Base-by-base conservation (phyloP, 192 early-diverging fungal genomes). In the Entophlyctis helioformis region DNA sequence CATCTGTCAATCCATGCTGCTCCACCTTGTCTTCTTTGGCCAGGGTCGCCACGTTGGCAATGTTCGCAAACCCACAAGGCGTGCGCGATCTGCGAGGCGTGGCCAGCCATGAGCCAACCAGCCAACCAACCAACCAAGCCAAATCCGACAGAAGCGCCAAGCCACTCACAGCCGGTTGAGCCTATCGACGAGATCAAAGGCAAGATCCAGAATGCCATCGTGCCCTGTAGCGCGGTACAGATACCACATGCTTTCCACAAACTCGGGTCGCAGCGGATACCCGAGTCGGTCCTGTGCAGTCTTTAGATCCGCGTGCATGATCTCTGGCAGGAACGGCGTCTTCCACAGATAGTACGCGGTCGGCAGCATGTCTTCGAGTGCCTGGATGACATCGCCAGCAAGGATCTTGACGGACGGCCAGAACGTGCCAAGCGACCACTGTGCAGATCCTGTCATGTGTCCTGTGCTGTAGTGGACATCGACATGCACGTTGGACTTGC, bases 191-290 rank as follows among this genome's bases (percentile, higher is more conserved):
- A 57, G 16, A 23, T 57, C 54, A 0, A 44, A 42, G n/a, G 35
- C 60, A 18, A 42, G 19, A 18, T 57, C 46, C 39, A 57, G 46
- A 12, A 57, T 13, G 9, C 39, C 45, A 6, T 46, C 42, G 31
- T 60, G 49, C 36, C 37, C 48, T 9, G 57, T 60, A 15, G 62
- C 62, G 1, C 42, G 37, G 42, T 56, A 57, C 23, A 55, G 25
- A 11, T 43, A 27, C 41, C 44, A 56, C 25, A 49, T 21, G 25
- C 50, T 54, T 56, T 93, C 89, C 1, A 87, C 63, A 64, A 89
- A 90, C 47, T 93, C 89, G 12, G 89, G 89, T 0, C 89, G 66
- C 28, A 91, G 58, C 2, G 85, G 83, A 49, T 93, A 93, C 25
- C 31, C 13, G 38, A 66, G 71, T 9, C 50, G 33, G 2, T 29